Evolutionary conservation across 805 yeast genomes (phyloP), one percentile per base, ranked within the genome.

Genomic region (Candida succiphila): DNA sequence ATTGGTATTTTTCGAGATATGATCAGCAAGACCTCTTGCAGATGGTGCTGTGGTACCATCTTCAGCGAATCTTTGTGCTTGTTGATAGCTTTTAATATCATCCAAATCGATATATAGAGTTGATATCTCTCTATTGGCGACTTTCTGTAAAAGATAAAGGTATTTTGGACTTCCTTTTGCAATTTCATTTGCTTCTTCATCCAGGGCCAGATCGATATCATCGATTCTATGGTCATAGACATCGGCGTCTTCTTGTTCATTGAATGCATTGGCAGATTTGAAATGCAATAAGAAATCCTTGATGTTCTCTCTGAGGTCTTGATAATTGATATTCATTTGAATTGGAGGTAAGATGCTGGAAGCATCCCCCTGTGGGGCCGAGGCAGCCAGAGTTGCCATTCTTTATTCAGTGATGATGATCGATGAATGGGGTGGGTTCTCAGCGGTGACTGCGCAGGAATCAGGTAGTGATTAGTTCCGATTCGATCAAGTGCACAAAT

Each of bases 71-170:
- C 33, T 33, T 27, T 48, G 51, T 33, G 68, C 63, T 27, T 68
- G 69, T 48, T 84, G 92, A 55, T 69, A 92, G 27, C 65, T 63
- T 43, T 73, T 72, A 37, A 92, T 60, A 56, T 92, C 99, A 54
- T 92, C 95, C 33, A 92, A 65, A 39, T 86, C 95, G 30, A 92
- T 67, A 35, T 63, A 64, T 16, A 92, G 48, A 1, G 86, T 73
- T 22, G 81, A 64, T 20, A 65, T 41, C 43, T 88, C 87, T 49
- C 98, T 73, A 55, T 94, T 86, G 38, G 96, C 87, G 22, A 92
- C 69, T 43, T 75, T 63, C 51, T 86, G 95, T 30, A 92, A 62
- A 5, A 81, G 43, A 22, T 61, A 63, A 76, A 81, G 62, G 59
- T 92, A 92, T 55, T 92, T 92, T 17, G 81, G 78, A 23, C 78